Evolutionary conservation across 805 yeast species (phyloP).

Genomic region (Hanseniaspora thailandica): DNA sequence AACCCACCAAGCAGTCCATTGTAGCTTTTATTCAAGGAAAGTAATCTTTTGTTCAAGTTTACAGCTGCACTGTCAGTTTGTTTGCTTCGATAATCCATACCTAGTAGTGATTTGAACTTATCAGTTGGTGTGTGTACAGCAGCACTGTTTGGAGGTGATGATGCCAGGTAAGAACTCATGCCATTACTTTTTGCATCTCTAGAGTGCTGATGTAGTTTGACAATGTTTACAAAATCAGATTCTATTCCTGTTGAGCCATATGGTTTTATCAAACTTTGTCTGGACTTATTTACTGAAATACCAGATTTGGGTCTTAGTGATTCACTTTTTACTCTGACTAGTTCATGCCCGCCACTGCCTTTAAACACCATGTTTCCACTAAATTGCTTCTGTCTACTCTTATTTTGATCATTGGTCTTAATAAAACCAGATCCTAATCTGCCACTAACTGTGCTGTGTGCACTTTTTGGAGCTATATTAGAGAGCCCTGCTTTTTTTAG

Average conservation of each 20-base stretch:
- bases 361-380: not conserved
- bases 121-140: not conserved
- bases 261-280: not conserved
- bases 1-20: not conserved
- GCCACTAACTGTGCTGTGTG: not conserved
- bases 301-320: not conserved
- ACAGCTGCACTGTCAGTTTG: not conserved
- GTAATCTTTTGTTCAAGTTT: not conserved
- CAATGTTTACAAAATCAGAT: not conserved
- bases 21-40: not conserved
- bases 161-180: not conserved
- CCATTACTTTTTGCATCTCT: not conserved
- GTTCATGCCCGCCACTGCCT: no score
- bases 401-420: not conserved
- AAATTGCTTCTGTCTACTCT: not conserved
- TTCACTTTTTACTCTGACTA: not conserved
- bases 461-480: not conserved
- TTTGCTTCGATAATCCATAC: not conserved
- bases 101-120: not conserved
- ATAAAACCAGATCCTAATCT: not conserved
- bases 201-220: not conserved
- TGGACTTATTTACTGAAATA: not conserved
- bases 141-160: conserved; percentile 1
- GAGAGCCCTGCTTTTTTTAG: not conserved
- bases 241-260: not conserved